phyloP scores from a whole-genome alignment of 176 grass and related monocot genomes.

The Oryza glumipatula region DNA sequence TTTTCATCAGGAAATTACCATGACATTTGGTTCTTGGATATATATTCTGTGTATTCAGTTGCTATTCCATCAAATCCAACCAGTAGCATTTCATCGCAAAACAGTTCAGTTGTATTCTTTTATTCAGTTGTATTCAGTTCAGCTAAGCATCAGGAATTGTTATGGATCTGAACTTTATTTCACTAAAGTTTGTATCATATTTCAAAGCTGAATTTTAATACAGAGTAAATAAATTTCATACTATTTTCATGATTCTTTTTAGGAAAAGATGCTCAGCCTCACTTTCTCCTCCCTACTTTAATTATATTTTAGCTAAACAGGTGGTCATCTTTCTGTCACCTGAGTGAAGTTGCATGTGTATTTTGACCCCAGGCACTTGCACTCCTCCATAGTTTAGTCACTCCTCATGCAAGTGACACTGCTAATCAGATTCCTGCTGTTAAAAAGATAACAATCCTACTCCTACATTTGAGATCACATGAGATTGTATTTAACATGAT shows the following conservation, averaged over 20 bases:
- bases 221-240: neutral
- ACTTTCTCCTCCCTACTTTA: neutral
- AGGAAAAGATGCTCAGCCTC: slow-evolving; percentile 4
- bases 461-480: slow-evolving; percentile 16
- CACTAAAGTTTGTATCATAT: neutral
- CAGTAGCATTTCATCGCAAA: neutral
- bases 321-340: slow-evolving; percentile 24
- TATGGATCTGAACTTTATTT: neutral
- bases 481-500: slow-evolving; percentile 24
- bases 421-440: slow-evolving; percentile 3
- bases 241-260: neutral
- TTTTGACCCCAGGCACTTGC: slow-evolving; percentile 41
- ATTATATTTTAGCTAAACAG: slow-evolving; percentile 22
- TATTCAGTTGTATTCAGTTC: too few species aligned
- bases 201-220: neutral
- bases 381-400: slow-evolving; percentile 12
- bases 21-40: neutral
- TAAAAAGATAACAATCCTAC: neutral
- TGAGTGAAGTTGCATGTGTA: slow-evolving; percentile 38
- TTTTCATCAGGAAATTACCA: neutral
- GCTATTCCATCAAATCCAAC: neutral
- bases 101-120: too few species aligned
- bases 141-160: neutral
- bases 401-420: slow-evolving; percentile 3
- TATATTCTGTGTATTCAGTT: neutral